These are phyloP conservation scores for Xylaria bambusicola DNA, from an alignment of 495 filamentous ascomycete species.

Conservation along the genomic window DNA sequence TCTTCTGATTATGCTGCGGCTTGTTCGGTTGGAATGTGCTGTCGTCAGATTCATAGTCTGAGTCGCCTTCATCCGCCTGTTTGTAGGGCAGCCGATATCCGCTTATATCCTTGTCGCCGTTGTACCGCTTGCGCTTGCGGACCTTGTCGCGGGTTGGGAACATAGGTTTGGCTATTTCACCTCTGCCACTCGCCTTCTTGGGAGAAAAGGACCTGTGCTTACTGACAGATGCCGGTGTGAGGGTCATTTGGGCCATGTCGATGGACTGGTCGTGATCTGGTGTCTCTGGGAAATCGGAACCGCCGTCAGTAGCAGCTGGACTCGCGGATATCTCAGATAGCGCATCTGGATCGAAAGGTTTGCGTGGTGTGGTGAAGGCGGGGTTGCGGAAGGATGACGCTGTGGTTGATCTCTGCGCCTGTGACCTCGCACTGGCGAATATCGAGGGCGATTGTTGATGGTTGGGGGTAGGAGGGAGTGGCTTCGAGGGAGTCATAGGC, in stretches of 20 bases:
- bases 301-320: conserved; percentile 64
- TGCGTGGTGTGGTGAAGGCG: conserved; percentile 80
- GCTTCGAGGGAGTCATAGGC: conserved; percentile 36
- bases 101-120: conserved; percentile 45
- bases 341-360: conserved; percentile 60
- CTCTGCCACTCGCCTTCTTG: conserved; percentile 48
- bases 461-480: conserved; percentile 36
- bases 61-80: conserved; percentile 55
- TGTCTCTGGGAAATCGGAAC: conserved; percentile 61
- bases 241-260: conserved; percentile 38
- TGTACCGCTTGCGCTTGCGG: conserved; percentile 48
- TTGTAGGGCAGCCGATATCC: conserved; percentile 40
- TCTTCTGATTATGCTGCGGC: conserved; percentile 38
- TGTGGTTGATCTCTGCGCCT: conserved; percentile 34
- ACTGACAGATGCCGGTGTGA: conserved; percentile 41
- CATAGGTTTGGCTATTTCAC: conserved; percentile 39
- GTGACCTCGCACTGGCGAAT: conserved; percentile 41
- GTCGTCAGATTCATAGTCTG: conserved; percentile 55
- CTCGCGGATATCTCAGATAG: conserved; percentile 73
- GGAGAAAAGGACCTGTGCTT: conserved; percentile 41
- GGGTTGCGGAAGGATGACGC: conserved; percentile 63
- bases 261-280: conserved; percentile 43
- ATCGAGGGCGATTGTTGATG: conserved; percentile 28
- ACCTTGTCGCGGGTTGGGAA: conserved; percentile 40
- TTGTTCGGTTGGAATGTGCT: conserved; percentile 30